phyloP scores from a whole-genome alignment of 345 rosid species.

The Eucalyptus cloeziana region DNA sequence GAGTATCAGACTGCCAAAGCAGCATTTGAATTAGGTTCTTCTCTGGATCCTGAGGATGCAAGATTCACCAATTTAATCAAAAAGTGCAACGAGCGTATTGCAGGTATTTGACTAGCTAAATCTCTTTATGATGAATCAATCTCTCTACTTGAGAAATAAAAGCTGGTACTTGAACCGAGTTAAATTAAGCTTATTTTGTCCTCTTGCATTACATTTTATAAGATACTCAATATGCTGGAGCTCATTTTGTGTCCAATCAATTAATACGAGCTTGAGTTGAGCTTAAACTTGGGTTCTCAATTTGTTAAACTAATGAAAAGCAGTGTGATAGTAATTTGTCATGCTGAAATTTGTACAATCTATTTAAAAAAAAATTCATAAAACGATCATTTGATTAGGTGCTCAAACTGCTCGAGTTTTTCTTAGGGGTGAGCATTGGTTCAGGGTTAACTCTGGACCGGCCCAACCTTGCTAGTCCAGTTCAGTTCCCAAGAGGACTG shows the following conservation, averaged over 20 bases:
- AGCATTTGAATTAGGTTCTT: slow-evolving; percentile 61
- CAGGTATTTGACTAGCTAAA: slow-evolving; percentile 20
- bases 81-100: slow-evolving; percentile 50
- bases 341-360: not conserved
- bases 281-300: not conserved
- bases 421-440: not conserved
- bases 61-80: slow-evolving; percentile 63
- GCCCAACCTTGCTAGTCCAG: too few relatives aligned
- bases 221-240: not conserved
- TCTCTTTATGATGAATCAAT: not conserved
- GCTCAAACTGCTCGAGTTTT: not conserved
- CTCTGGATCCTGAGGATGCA: slow-evolving; percentile 37
- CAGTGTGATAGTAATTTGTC: not conserved
- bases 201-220: not conserved
- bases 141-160: not conserved
- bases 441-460: too few relatives aligned
- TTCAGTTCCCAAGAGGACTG: too few relatives aligned
- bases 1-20: slow-evolving; percentile 80
- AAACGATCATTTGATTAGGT: not conserved
- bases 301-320: not conserved
- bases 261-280: not conserved
- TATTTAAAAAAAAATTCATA: not conserved
- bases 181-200: not conserved
- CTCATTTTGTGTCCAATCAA: not conserved
- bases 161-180: not conserved